phyloP scores from a whole-genome alignment of 2,329 filamentous ascomycete species.

The Dendrostoma leiphaemia region DNA sequence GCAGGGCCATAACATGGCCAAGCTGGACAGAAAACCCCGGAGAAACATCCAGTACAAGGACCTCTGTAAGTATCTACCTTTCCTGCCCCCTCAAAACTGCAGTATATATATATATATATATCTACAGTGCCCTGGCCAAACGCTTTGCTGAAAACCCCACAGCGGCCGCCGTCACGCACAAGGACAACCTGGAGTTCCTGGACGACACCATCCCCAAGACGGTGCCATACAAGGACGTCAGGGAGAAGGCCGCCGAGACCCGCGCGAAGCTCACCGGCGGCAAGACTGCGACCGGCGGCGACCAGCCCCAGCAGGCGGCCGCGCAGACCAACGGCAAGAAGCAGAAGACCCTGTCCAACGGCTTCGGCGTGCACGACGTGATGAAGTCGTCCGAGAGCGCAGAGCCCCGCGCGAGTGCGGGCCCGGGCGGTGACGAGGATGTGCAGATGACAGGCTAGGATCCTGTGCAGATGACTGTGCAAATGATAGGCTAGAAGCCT shows the following conservation, averaged over 20 bases:
- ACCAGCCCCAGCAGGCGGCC: conserved; percentile 22
- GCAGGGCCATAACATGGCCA: conserved; percentile 83
- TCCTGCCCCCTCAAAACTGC: too few species aligned
- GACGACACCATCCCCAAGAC: conserved; percentile 88
- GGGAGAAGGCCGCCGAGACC: conserved; percentile 56
- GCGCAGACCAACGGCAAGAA: conserved; percentile 35
- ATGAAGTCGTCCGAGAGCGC: conserved; percentile 29
- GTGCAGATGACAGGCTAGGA: conserved; percentile 57
- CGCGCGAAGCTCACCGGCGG: conserved; percentile 48
- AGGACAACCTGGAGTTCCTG: conserved; percentile 94
- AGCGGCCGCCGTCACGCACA: conserved; percentile 82
- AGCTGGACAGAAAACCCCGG: conserved; percentile 86
- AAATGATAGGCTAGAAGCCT: conserved; percentile 48
- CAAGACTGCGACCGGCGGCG: conserved; percentile 28
- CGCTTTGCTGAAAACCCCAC: too few species aligned
- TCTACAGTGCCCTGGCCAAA: too few species aligned
- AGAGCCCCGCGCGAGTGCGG: conserved; percentile 31
- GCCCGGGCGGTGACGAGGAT: conserved; percentile 44
- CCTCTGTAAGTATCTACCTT: conserved; percentile 58
- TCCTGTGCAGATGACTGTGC: too few species aligned
- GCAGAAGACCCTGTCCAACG: conserved; percentile 28
- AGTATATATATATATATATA: too few species aligned
- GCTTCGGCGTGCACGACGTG: conserved; percentile 29
- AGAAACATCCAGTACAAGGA: conserved; percentile 96
- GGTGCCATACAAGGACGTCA: conserved; percentile 74